Base-by-base conservation (phyloP, 108 stramenopile genomes). In the Seminavis robusta region DNA sequence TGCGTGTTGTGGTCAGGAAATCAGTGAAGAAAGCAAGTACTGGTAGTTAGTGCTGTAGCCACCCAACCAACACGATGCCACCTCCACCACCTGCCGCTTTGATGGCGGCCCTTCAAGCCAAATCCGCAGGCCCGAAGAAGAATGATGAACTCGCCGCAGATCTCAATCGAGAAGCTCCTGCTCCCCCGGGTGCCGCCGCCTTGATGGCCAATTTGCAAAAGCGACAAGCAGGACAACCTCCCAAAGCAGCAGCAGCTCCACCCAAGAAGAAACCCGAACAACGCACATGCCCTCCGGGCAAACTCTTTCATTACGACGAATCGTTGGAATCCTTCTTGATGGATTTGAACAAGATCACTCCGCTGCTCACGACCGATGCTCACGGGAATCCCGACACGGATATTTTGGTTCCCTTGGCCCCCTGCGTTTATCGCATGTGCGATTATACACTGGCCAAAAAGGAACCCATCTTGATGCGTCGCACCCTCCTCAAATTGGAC, bases 361-460 rank as follows among this genome's bases (percentile, higher is more conserved):
- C 71, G 25, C 59, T 15, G 17, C 32, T 71, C 33, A 33, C 52
- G 26, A 44, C 43, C 16, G 61, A 64, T 29, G 43, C 6, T 1
- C 19, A 65, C 24, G 47, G 51, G n/a, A 74, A 63, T 13, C 30
- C 37, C 1, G 34, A 44, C 10, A 40, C 63, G 2, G 56, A 71
- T 48, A 64, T 80, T 50, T 24, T 76, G 33, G 67, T 83, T 15
- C 81, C 81, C 1, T 48, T 83, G 33, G 73, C 81, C 16, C 81
- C 81, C 8, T 78, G 77, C 45, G 74, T 74, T 20, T 83, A 83
- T 33, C 77, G 81, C 3, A 70, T 78, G 65, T 72, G 74, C 5
- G 81, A 83, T 47, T 76, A 76, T 33, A 83, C 81, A 11, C 59
- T 75, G 31, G 53, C 66, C 52, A 83, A 83, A 40, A 63, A 69